Evolutionary conservation across 805 yeast genomes (phyloP).

Genomic region (Dipodascus geniculatus): DNA sequence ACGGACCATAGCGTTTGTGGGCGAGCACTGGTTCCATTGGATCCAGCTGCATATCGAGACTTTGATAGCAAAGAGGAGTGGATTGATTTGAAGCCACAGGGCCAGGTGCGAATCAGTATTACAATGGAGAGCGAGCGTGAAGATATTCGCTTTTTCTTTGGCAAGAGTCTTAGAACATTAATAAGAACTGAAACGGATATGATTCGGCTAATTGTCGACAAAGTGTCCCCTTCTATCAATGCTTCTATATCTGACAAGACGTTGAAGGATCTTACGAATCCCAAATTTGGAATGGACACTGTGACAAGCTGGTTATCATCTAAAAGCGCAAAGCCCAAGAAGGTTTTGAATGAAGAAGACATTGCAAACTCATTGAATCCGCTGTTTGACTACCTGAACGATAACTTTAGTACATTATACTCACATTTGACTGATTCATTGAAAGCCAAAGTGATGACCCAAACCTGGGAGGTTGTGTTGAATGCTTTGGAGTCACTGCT

Average conservation of each 20-base stretch:
- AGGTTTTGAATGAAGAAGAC: constrained; percentile 20
- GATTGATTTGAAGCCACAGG: constrained; percentile 55
- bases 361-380: constrained; percentile 60
- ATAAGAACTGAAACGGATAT: constrained; percentile 54
- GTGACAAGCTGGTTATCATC: constrained; percentile 25
- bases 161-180: constrained; percentile 58
- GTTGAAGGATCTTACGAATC: constrained; percentile 34
- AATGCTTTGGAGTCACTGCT: constrained; percentile 57
- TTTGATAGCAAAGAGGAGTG: constrained; percentile 53
- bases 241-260: constrained; percentile 46
- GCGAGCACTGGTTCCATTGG: constrained; percentile 44
- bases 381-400: constrained; percentile 59
- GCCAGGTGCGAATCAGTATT: constrained; percentile 52
- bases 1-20: constrained; percentile 57
- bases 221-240: constrained; percentile 53
- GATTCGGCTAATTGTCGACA: constrained; percentile 57
- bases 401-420: constrained; percentile 55
- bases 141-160: constrained; percentile 74
- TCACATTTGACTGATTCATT: constrained; percentile 43
- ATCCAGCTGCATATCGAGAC: constrained; percentile 49
- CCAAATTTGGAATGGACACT: constrained; percentile 17
- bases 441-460: constrained; percentile 53
- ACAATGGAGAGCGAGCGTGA: constrained; percentile 69
- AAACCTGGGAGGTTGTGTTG: constrained; percentile 71
- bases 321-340: constrained; percentile 6